These are phyloP conservation scores for Trypanosoma scelopori DNA, from an alignment of 208 protist genomes.

Conservation along the genomic window DNA sequence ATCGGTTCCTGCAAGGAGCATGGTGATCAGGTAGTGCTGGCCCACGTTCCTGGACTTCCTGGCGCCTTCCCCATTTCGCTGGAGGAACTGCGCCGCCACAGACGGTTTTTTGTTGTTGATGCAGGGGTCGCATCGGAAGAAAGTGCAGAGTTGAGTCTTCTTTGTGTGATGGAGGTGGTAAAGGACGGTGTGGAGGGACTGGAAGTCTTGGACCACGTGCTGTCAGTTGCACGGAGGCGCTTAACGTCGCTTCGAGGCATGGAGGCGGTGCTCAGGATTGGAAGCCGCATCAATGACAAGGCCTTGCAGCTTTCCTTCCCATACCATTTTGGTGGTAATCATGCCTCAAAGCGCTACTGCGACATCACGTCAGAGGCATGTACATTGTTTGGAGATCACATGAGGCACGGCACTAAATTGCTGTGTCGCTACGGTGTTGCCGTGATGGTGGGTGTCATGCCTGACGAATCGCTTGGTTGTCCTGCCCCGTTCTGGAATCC, in stretches of 20 bases:
- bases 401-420: slow-evolving; percentile 68
- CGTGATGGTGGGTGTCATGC: slow-evolving; percentile 59
- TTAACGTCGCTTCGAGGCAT: slow-evolving; percentile 57
- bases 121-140: not conserved
- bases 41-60: slow-evolving; percentile 71
- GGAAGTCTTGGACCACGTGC: slow-evolving; percentile 46
- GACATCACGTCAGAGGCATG: slow-evolving; percentile 60
- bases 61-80: slow-evolving; percentile 60
- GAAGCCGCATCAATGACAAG: slow-evolving; percentile 41
- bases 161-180: slow-evolving; percentile 64
- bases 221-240: slow-evolving; percentile 46
- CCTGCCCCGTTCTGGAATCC: slow-evolving; percentile 75
- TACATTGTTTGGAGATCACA: slow-evolving; percentile 28
- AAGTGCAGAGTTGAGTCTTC: slow-evolving; percentile 34
- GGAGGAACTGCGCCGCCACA: slow-evolving; percentile 34
- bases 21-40: slow-evolving; percentile 36
- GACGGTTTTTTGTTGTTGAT: slow-evolving; percentile 29
- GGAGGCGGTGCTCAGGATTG: slow-evolving; percentile 38
- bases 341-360: slow-evolving; percentile 71
- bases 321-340: slow-evolving; percentile 73
- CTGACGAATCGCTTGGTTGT: slow-evolving; percentile 26
- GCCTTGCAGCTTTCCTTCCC: slow-evolving; percentile 70
- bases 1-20: slow-evolving; percentile 30
- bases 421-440: slow-evolving; percentile 78
- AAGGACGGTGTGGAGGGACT: slow-evolving; percentile 16